Base-by-base conservation (phyloP, 306 rosid species). In the Lablab purpureus region DNA sequence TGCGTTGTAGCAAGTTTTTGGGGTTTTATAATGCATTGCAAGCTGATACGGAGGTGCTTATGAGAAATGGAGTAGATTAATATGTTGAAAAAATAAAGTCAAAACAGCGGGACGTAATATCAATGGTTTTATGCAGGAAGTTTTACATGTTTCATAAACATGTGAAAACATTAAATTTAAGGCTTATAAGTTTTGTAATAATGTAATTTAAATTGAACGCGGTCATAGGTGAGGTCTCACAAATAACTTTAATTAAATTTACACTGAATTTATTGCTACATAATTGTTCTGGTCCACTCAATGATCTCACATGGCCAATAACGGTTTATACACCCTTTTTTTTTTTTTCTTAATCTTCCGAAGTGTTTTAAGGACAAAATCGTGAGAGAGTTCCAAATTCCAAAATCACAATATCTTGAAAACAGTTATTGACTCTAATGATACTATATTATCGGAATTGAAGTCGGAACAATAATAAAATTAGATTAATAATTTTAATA, bases 201-300 rank as follows among this genome's bases (percentile, higher is more conserved):
- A 2, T 15, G 19, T 10, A 47, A 71, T 46, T 47, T 79, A 47
- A 47, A 60, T 30, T 34, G 41, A 46, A 55, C 18, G 15, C 27
- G 52, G 59, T 79, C 46, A 32, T 66, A 25, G 37, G 21, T 46
- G 47, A 76, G 67, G n/a, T 63, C 10, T 62, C 43, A 47, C 73
- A 2, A 11, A 47, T 47, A 34, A 45, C 54, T 73, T 79, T 3
- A 74, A 52, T 67, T 14, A 23, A 25, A 74, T 28, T 66, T 15
- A 58, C 55, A 45, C 70, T 27, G 76, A 6, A 19, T 27, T 40
- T 52, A 51, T 34, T 25, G 4, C 8, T 64, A 55, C 14, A 55
- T 19, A 22, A n/a, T n/a, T n/a, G n/a, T n/a, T n/a, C n/a, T n/a
- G n/a, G n/a, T n/a, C n/a, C n/a, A n/a, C n/a, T n/a, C n/a, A n/a